Conservation (phyloP, 2,329 filamentous ascomycete species). For the Aspergillus puulaauensis region DNA sequence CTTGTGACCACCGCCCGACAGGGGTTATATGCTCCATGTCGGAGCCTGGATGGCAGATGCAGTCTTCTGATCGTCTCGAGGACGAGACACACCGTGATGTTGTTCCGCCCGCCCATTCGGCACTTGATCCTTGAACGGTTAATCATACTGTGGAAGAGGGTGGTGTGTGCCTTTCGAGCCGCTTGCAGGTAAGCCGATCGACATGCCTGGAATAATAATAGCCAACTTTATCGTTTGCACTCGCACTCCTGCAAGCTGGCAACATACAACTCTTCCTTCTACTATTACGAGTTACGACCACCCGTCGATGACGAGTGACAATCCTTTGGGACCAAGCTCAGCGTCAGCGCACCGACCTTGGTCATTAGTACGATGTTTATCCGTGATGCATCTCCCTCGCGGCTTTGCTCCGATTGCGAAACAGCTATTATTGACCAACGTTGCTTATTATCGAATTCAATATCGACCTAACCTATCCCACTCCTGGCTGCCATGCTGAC, state of each 20-base stretch:
- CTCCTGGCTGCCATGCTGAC: not conserved
- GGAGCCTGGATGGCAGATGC: conserved; percentile 1
- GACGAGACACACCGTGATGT: not conserved
- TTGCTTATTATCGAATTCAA: not conserved
- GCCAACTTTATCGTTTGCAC: not conserved
- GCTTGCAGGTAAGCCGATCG: conserved; percentile 12
- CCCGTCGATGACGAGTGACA: not conserved
- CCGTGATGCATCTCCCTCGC: not conserved
- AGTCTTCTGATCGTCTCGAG: conserved; percentile 7
- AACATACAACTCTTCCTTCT: not conserved
- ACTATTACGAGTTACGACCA: not conserved
- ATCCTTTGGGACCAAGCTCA: not conserved
- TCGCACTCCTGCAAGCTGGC: not conserved
- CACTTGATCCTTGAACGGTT: conserved; percentile 3
- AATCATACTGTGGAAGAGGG: not conserved
- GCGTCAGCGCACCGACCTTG: not conserved
- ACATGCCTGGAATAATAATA: not conserved
- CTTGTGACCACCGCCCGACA: conserved; percentile 5
- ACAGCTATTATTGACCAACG: not conserved
- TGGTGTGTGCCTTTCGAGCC: not conserved
- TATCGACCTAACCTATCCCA: not conserved
- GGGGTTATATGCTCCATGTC: conserved; percentile 7
- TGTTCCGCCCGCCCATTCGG: conserved; percentile 3
- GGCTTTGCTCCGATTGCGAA: not conserved
- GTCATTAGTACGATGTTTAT: not conserved